A percentile compares a stretch with the other conserved stretches of the same genome.
These are phyloP conservation scores for Castanea sativa DNA, from an alignment of 306 rosid genomes.

Conservation along the genomic window DNA sequence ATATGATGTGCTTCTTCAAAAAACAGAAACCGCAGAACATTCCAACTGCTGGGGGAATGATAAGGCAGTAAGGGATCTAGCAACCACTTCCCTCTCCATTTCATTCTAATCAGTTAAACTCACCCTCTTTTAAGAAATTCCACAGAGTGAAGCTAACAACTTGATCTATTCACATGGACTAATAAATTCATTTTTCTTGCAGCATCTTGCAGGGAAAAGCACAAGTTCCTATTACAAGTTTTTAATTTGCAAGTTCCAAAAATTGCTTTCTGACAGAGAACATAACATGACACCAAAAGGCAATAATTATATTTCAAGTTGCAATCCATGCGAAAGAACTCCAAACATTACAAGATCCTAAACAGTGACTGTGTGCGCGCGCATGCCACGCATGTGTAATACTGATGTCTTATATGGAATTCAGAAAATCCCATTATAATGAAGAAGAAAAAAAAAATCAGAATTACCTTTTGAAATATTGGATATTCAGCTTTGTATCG, in stretches of 20 bases:
- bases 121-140: too few species aligned
- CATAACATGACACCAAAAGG: neutral
- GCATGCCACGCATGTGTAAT: neutral
- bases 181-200: too few species aligned
- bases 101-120: too few species aligned
- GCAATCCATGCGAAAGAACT: neutral
- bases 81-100: too few species aligned
- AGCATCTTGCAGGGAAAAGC: too few species aligned
- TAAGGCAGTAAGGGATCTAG: too few species aligned
- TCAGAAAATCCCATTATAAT: neutral
- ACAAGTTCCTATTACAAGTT: neutral
- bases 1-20: too few species aligned
- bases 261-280: neutral
- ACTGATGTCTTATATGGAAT: neutral
- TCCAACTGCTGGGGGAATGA: too few species aligned
- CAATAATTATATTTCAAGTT: neutral
- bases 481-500: slow-evolving; percentile 87
- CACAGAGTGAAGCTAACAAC: too few species aligned
- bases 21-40: too few species aligned
- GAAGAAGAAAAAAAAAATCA: neutral
- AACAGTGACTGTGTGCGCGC: neutral
- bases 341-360: neutral
- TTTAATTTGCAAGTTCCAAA: neutral
- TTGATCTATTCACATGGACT: too few species aligned
- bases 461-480: slow-evolving; percentile 75